Evolutionary conservation across 306 rosid species (phyloP), one percentile per base, ranked within the genome.

Genomic region (Canavalia gladiata): DNA sequence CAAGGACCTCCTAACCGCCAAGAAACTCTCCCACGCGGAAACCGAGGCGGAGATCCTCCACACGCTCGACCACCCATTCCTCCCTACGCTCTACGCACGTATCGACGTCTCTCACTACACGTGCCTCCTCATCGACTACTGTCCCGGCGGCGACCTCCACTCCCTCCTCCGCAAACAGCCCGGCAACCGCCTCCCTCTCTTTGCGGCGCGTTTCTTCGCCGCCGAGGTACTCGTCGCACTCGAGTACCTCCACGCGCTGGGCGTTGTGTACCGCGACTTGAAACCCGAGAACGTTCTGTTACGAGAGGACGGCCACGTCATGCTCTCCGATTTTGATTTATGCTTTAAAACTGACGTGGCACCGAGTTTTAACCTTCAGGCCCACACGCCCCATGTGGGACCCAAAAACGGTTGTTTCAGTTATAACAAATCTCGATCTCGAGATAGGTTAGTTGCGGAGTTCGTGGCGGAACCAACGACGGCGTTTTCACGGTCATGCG

Each of bases 241-340:
- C 6, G 97, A 95, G 82, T 95, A 95, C 43, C 84, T 95, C 13
- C 98, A 95, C 80, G 89, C 99, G 1, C 89, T 91, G 0, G 98
- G 99, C 0, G 52, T 95, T 5, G 89, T 93, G 1, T 95, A 93
- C 80, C 87, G 98, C 25, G 99, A 95, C 73, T 81, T 95, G 6
- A 95, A 95, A 46, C 98, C 99, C 0, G 98, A 95, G 46, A 95
- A 95, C 83, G 87, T 93, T 3, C 92, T 95, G 52, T 9, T 95
- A 4, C 93, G 99, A 0, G 92, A 90, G 2, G 99, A 95, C 18
- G 96, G 99, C 66, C 98, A 95, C 64, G 69, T 95, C 86, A 95
- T 95, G 99, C 92, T 95, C 46, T 93, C 99, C 0, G 99, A 93
- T 59, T 95, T 95, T 58, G 99, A 95, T 43, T 46, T 95, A 30